Conservation (phyloP, 192 early-diverging fungal species). For the Gigaspora rosea region DNA sequence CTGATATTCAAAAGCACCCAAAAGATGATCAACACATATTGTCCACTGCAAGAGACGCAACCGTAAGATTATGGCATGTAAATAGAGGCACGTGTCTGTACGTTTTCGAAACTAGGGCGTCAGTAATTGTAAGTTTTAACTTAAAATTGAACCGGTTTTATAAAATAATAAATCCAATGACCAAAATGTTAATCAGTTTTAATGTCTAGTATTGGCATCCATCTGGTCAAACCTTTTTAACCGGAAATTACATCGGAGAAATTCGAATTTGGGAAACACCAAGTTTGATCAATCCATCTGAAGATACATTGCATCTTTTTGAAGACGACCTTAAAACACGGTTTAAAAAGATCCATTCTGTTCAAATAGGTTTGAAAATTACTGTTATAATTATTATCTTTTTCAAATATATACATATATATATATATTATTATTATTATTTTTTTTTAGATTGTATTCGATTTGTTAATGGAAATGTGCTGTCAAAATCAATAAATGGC, state of each 20-base stretch:
- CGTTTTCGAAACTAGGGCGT: slow-evolving; percentile 60
- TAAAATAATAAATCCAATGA: neutral
- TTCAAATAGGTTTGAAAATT: slow-evolving; percentile 36
- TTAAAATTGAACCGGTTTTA: too few species aligned
- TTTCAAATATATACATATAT: neutral
- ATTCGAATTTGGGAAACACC: slow-evolving; percentile 44
- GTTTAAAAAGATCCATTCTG: slow-evolving; percentile 35
- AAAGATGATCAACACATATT: slow-evolving; percentile 62
- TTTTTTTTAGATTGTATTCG: slow-evolving; percentile 67
- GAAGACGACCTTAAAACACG: slow-evolving; percentile 32
- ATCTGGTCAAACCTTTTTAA: slow-evolving; percentile 57
- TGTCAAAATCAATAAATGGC: slow-evolving; percentile 76
- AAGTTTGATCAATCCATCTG: slow-evolving; percentile 20
- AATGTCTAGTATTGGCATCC: slow-evolving; percentile 60
- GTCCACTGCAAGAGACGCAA: slow-evolving; percentile 72
- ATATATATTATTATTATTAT: neutral
- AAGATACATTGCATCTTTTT: slow-evolving; percentile 9
- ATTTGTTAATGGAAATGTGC: slow-evolving; percentile 64
- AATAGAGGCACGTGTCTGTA: slow-evolving; percentile 59
- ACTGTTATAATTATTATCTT: neutral
- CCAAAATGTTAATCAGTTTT: too few species aligned
- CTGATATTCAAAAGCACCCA: slow-evolving; percentile 75
- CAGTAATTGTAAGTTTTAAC: slow-evolving; percentile 51
- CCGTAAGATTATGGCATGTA: slow-evolving; percentile 80
- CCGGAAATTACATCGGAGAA: slow-evolving; percentile 46